A percentile compares a stretch with the other conserved stretches of the same genome.
phyloP scores from a whole-genome alignment of 2,329 filamentous ascomycete genomes.

The Hymenoscyphus occultus region DNA sequence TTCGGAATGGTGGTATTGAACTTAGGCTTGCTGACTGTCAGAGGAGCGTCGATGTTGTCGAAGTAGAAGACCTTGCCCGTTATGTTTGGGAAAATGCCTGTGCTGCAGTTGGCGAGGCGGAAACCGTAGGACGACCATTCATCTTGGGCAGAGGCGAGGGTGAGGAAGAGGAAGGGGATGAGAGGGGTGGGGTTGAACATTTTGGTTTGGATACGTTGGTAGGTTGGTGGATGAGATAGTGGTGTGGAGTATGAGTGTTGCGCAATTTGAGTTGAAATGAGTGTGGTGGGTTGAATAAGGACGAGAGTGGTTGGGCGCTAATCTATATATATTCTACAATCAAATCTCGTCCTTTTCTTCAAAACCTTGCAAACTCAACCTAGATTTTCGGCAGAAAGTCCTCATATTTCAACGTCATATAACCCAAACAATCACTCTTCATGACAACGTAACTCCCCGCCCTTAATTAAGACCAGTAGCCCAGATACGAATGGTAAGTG shows the following conservation, averaged over 20 bases:
- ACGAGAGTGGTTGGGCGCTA: too few species aligned
- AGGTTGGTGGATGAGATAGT: neutral
- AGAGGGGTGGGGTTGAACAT: neutral
- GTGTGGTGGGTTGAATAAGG: too few species aligned
- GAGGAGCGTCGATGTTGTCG: neutral
- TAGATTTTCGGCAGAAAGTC: too few species aligned
- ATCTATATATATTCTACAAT: too few species aligned
- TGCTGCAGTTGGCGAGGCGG: neutral
- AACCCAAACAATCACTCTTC: too few species aligned
- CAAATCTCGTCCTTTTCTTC: too few species aligned
- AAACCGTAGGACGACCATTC: neutral
- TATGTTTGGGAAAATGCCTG: neutral
- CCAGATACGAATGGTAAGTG: too few species aligned
- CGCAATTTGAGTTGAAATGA: too few species aligned
- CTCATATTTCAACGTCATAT: too few species aligned
- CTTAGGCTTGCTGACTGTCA: neutral
- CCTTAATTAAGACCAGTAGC: too few species aligned
- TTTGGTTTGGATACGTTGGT: neutral
- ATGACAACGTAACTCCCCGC: too few species aligned
- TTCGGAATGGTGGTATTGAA: neutral
- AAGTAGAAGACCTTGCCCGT: neutral
- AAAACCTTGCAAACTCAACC: too few species aligned
- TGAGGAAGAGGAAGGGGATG: neutral
- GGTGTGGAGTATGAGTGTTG: neutral
- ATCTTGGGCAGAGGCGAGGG: neutral